Evolutionary conservation across 1,284 basidiomycete genomes (phyloP).

Genomic region (Cryptococcus depauperatus): DNA sequence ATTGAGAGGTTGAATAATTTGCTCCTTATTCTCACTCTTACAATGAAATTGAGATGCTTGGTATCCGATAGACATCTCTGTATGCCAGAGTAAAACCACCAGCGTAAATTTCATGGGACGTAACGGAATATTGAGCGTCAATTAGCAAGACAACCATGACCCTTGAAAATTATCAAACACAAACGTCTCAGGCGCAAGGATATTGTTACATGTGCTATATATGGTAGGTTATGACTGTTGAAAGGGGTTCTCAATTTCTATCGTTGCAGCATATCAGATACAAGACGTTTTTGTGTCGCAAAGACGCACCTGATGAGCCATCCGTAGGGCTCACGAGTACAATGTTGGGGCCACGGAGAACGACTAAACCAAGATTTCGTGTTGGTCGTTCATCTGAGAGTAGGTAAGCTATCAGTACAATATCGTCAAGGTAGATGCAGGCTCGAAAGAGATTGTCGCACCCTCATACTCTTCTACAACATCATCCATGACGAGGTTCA

Average conservation of each 20-base stretch:
- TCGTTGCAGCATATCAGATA: background rate
- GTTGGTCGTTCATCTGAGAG: conserved; percentile 46
- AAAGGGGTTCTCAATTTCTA: conserved; percentile 46
- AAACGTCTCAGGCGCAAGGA: no score
- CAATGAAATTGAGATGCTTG: no score
- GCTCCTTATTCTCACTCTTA: no score
- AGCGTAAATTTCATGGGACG: no score
- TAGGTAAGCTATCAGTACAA: no score
- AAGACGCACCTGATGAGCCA: conserved; percentile 58
- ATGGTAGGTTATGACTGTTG: conserved; percentile 8
- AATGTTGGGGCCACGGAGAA: conserved; percentile 84
- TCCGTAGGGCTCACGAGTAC: conserved; percentile 87
- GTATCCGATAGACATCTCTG: no score
- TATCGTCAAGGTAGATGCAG: conserved; percentile 53
- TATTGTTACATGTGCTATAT: background rate
- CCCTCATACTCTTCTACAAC: conserved; percentile 46
- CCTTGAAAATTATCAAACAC: no score
- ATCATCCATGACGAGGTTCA: conserved; percentile 67
- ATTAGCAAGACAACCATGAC: no score
- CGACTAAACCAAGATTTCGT: conserved; percentile 70
- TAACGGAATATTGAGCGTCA: no score
- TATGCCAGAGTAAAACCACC: no score
- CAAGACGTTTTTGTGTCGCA: background rate
- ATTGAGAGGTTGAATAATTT: no score
- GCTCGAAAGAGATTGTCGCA: conserved; percentile 21